Base-by-base conservation (phyloP, 1,139 yeast species). In the Taphrina betulina region DNA sequence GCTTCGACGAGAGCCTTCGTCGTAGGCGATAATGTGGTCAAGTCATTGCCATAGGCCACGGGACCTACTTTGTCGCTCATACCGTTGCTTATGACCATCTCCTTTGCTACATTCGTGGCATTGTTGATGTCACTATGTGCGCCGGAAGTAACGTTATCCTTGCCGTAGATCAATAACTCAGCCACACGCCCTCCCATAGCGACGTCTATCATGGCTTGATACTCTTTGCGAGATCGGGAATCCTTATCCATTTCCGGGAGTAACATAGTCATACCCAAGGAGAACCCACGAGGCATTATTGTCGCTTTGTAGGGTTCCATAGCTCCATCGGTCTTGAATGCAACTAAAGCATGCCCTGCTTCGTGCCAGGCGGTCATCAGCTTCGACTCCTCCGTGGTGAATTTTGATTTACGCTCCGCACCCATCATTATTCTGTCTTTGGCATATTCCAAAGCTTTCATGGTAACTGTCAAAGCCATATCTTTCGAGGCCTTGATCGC, bases 161-260 rank as follows among this genome's bases (percentile, higher is more conserved):
- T 78, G 2, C 98, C 98, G 67, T 87, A 87, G 46, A 86, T 78
- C 76, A 88, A 75, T 69, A 90, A 96, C 73, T 92, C 99, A 29
- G 98, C 98, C 60, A 90, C 83, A 70, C 90, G 90, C 61, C 99
- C 99, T 60, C 98, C 99, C 98, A 92, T 92, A 69, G 96, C 89
- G 53, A 92, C 98, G 69, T 92, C 98, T 63, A 92, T 73, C 63
- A 95, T 76, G 0, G 98, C 96, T 63, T 85, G 76, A 68, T 96
- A 86, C 72, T 92, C 98, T 62, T 78, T 81, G 69, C 81, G 85
- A 42, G 96, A 87, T 72, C 87, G 85, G 67, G 92, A 97, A 60
- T 86, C 92, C 74, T 94, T 90, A 72, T 92, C 99, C 95, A 90
- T 89, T 69, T 94, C 98, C 2, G 98, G 98, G 61, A 92, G 78